Evolutionary conservation across 2,329 filamentous ascomycete species (phyloP), one percentile per base, ranked within the genome.

Genomic region (Phaeoacremonium minimum): DNA sequence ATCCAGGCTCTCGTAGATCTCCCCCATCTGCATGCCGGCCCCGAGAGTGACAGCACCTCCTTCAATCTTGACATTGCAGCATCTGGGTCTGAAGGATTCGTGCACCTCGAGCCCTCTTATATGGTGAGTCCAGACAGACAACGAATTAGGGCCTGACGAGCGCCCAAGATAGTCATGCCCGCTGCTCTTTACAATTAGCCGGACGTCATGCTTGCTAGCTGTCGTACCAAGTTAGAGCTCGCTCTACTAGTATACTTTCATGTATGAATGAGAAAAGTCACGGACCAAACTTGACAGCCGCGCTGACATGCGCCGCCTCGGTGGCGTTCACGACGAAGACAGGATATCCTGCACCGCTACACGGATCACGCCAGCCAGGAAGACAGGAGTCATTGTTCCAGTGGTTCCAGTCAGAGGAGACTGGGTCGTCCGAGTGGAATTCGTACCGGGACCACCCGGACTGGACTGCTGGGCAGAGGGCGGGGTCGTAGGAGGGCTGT

Each of bases 31-130:
- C 1, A 71, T 60, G 6, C 77, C 79, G 1, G 75, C 71, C 0
- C 65, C 71, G 3, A 72, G 58, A 2, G 69, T 78, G 13, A 80
- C 61, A 3, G 72, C 71, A 14, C 63, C 63, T 0, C 67, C 68
- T 0, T 51, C 45, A 31, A 80, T 74, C 2, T 54, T 42, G 5
- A 50, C 46, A 13, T 58, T 52, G 22, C 58, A 61, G 15, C 64
- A 70, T 7, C 55, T 43, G 26, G 70, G 64, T 14, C 47, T 54
- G 44, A 75, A 69, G 2, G 54, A 41, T 5, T 37, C 17, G 11
- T 30, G 14, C 7, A 38, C 22, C 8, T 26, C 31, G 15, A 35
- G 31, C 13, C 30, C 19, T 17, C 34, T 34, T 12, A 41, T 41
- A 29, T 28, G 12, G 26, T 30, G 63, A 18, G 53, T 66, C 66